Conservation (phyloP, 345 rosid species). For the Syzygium jambos region DNA sequence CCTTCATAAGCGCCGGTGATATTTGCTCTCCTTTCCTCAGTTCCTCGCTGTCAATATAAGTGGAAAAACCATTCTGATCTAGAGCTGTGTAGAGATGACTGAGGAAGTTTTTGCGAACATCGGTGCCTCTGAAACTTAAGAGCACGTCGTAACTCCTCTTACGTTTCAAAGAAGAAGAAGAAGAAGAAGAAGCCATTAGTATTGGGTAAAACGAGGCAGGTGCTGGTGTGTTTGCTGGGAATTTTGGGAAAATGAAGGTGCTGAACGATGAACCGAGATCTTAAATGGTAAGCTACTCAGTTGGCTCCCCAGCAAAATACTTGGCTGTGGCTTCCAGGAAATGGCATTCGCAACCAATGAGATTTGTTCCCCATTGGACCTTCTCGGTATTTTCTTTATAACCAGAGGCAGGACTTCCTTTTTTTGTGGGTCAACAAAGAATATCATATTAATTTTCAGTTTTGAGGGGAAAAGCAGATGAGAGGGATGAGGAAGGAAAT, state of each 20-base stretch:
- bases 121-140: background rate
- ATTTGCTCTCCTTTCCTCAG: background rate
- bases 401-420: no score
- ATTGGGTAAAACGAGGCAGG: background rate
- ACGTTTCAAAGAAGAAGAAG: background rate
- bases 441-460: no score
- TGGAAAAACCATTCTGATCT: background rate
- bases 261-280: background rate
- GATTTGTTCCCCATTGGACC: background rate
- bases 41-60: background rate
- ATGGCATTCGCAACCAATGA: background rate
- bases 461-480: no score
- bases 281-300: no score
- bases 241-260: background rate
- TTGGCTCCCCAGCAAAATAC: background rate
- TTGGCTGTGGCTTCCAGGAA: background rate
- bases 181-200: background rate
- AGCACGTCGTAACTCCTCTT: background rate
- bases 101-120: background rate
- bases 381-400: background rate
- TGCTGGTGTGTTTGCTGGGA: background rate
- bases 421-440: no score
- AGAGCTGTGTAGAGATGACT: background rate
- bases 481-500: background rate
- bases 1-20: background rate